Evolutionary conservation across 768 basidiomycete species (phyloP).

Genomic region (Exidia glandulosa): DNA sequence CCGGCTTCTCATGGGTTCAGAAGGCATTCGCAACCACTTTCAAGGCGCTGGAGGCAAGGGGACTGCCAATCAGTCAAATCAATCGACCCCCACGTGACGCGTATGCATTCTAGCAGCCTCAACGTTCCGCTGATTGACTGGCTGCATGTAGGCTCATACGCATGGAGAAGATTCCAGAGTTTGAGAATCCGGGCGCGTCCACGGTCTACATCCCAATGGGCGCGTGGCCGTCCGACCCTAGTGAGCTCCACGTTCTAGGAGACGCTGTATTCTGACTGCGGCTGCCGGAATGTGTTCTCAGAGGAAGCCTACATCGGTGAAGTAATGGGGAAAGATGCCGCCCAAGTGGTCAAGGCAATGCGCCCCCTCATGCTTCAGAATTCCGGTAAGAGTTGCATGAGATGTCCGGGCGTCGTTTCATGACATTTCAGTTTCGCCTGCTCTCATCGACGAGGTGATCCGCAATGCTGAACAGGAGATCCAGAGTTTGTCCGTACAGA

Average conservation of each 20-base stretch:
- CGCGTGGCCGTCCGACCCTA: no score
- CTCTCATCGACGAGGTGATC: not conserved
- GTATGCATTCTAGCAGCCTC: not conserved
- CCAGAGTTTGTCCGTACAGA: not conserved
- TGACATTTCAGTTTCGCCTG: not conserved
- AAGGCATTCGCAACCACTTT: not conserved
- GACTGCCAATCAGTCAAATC: not conserved
- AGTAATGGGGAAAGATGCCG: not conserved
- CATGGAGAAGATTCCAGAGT: no score
- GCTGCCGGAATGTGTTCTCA: not conserved
- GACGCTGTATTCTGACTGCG: not conserved
- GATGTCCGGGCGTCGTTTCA: no score
- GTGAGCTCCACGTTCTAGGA: no score
- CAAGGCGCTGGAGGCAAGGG: not conserved
- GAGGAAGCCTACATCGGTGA: not conserved
- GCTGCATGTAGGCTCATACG: no score
- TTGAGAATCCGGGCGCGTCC: no score
- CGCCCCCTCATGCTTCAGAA: not conserved
- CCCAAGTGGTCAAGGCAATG: not conserved
- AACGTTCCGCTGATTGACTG: not conserved
- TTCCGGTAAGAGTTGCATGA: not conserved
- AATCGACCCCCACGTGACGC: not conserved
- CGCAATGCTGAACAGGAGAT: not conserved
- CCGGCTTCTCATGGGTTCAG: not conserved
- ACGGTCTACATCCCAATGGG: no score